Conservation (phyloP, 495 filamentous ascomycete species). For the Daldinia caldariorum region DNA sequence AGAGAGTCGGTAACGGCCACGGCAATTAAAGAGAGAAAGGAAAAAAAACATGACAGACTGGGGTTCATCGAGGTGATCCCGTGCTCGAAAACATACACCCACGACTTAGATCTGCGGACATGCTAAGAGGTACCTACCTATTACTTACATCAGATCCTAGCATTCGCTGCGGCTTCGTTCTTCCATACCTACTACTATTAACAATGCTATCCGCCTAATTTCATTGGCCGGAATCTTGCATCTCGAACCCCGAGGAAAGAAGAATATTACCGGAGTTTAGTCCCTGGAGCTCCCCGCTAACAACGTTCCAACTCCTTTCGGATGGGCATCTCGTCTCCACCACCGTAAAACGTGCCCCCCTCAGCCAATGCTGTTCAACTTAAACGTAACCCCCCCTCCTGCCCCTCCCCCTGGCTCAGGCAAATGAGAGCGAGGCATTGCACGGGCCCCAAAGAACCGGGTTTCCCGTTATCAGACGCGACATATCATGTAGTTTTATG, state of each 20-base stretch:
- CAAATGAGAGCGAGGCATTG: background rate
- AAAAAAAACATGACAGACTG: background rate
- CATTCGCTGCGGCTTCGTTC: background rate
- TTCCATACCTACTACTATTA: background rate
- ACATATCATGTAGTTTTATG: no score
- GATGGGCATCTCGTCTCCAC: background rate
- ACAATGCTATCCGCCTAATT: background rate
- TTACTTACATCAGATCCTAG: conserved; percentile 8
- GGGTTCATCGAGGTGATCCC: background rate
- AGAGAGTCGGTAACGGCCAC: background rate
- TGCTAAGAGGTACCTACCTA: background rate
- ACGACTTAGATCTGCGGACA: background rate
- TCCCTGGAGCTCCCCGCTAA: background rate
- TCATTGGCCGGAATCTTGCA: background rate
- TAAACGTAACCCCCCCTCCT: no score
- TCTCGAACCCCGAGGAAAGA: background rate
- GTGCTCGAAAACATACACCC: background rate
- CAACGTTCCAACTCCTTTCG: background rate
- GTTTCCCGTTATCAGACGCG: conserved; percentile 3
- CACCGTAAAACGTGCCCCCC: background rate
- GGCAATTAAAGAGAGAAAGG: background rate
- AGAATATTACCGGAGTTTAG: background rate
- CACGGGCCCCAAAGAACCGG: background rate
- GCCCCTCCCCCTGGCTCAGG: background rate
- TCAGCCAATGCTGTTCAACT: background rate